These are phyloP conservation scores for Cryphonectria radicalis DNA, from an alignment of 2,329 filamentous ascomycete genomes.

Conservation along the genomic window DNA sequence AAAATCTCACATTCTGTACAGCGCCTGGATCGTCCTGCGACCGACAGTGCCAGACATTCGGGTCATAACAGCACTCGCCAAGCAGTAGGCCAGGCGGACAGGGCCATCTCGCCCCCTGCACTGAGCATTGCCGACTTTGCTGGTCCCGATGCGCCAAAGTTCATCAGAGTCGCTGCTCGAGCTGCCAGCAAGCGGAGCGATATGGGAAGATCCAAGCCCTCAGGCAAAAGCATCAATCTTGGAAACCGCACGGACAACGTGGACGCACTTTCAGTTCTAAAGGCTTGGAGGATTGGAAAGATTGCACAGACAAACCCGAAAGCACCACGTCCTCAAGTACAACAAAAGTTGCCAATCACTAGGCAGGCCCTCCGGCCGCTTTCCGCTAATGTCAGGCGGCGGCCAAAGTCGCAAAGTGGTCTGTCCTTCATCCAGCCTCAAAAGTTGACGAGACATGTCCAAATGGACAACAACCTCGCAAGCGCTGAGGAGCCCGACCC, in stretches of 20 bases:
- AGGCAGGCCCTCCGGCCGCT: constrained; percentile 35
- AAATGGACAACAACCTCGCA: constrained; percentile 40
- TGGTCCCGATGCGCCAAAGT: constrained; percentile 56
- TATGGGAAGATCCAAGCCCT: constrained; percentile 59
- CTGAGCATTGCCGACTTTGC: constrained; percentile 67
- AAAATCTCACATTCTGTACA: constrained; percentile 38
- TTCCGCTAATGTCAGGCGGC: constrained; percentile 29
- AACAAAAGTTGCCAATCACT: constrained; percentile 24
- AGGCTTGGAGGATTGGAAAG: constrained; percentile 59
- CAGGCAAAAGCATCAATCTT: constrained; percentile 61
- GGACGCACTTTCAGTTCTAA: constrained; percentile 58
- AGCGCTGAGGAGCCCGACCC: constrained; percentile 20
- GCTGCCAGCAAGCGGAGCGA: constrained; percentile 52
- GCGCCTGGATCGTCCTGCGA: constrained; percentile 16
- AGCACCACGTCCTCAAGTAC: constrained; percentile 13
- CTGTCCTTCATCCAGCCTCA: constrained; percentile 35
- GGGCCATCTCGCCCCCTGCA: constrained; percentile 39
- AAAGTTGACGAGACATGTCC: constrained; percentile 37
- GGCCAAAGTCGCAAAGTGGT: not conserved
- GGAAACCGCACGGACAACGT: constrained; percentile 64
- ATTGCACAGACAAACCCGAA: constrained; percentile 46
- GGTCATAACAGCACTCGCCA: constrained; percentile 6
- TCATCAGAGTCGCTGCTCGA: constrained; percentile 65
- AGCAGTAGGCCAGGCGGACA: constrained; percentile 13
- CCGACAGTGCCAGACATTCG: not conserved